Evolutionary conservation across 495 filamentous ascomycete species (phyloP), one percentile per base, ranked within the genome.

Genomic region (Evansstolkia leycettana): DNA sequence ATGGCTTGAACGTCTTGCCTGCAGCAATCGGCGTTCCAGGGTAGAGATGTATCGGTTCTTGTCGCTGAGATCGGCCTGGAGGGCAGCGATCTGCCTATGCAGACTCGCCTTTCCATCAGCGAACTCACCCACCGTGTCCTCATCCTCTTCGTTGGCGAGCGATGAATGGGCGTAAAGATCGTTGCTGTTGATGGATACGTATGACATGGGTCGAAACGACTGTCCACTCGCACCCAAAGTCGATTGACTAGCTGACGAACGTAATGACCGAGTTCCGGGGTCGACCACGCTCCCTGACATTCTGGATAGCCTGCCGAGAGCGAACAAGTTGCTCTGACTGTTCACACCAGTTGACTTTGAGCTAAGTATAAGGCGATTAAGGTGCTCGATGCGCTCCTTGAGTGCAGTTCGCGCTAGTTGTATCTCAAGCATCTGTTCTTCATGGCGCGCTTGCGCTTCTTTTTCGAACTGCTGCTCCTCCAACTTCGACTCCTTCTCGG

Each of bases 391-490:
- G 17, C 90, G 78, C 58, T 96, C 89, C 48, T 98, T 96, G 33
- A 98, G 59, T 4, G 92, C 92, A 1, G 89, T 98, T 17, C 92
- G 74, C 10, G 90, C 90, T 17, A 98, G 70, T 54, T 98, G 90
- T 78, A 98, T 98, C 54, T 96, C 90, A 29, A 96, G 67, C 69
- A 98, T 87, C 53, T 98, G 90, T 52, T 98, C 90, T 47, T 92
- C 87, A 48, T 95, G 92, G 19, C 90, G 79, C 35, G 78, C 69
- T 48, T 84, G 76, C 17, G 81, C 78, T 55, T 90, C 80, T 40
- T 81, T 79, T 56, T 94, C 84, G 20, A 78, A 69, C 38, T 82
- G 75, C 38, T 76, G 66, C 43, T 83, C 76, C 51, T 82, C 76
- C 64, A 75, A 42, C 52, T 70, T 75, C 23, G 80, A 64, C 25